phyloP scores from a whole-genome alignment of 2,329 filamentous ascomycete species.

The Sclerotinia trifoliorum region DNA sequence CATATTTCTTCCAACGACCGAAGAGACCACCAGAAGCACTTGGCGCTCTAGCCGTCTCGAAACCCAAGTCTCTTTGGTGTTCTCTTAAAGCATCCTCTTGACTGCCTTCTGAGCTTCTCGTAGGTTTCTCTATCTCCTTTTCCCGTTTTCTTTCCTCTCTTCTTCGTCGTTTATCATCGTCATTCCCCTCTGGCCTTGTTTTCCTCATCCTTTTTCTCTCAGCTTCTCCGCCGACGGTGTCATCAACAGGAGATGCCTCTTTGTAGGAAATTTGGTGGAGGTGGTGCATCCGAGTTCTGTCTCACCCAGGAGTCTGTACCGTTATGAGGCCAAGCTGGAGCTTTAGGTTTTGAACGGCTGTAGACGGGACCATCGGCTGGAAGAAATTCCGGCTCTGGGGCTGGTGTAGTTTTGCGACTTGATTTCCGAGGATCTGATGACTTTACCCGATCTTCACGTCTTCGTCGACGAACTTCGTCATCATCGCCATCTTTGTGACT shows the following conservation, averaged over 20 bases:
- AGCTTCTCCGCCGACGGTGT: slow-evolving; percentile 33
- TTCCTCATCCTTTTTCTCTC: slow-evolving; percentile 34
- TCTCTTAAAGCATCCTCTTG: slow-evolving; percentile 36
- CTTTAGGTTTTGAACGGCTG: slow-evolving; percentile 36
- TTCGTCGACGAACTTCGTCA: slow-evolving; percentile 53
- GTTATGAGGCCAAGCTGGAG: slow-evolving; percentile 57
- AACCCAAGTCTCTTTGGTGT: slow-evolving; percentile 34
- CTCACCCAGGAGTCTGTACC: slow-evolving; percentile 67
- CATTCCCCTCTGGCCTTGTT: slow-evolving; percentile 32
- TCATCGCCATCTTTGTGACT: slow-evolving; percentile 51
- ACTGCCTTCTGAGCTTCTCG: slow-evolving; percentile 39
- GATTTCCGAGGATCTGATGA: slow-evolving; percentile 38
- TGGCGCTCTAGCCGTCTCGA: slow-evolving; percentile 55
- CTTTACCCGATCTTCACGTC: slow-evolving; percentile 53
- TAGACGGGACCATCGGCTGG: slow-evolving; percentile 36
- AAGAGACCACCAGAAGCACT: slow-evolving; percentile 66
- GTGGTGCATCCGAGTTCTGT: slow-evolving; percentile 60
- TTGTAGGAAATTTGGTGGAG: slow-evolving; percentile 47
- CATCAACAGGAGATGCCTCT: slow-evolving; percentile 34
- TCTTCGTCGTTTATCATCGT: slow-evolving; percentile 35
- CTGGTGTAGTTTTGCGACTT: slow-evolving; percentile 46
- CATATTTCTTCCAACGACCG: slow-evolving; percentile 38
- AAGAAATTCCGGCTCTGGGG: slow-evolving; percentile 39
- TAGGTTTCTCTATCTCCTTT: slow-evolving; percentile 27
- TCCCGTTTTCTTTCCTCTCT: slow-evolving; percentile 36